Base-by-base conservation (phyloP, 805 yeast genomes). In the Candida taoyuanica region DNA sequence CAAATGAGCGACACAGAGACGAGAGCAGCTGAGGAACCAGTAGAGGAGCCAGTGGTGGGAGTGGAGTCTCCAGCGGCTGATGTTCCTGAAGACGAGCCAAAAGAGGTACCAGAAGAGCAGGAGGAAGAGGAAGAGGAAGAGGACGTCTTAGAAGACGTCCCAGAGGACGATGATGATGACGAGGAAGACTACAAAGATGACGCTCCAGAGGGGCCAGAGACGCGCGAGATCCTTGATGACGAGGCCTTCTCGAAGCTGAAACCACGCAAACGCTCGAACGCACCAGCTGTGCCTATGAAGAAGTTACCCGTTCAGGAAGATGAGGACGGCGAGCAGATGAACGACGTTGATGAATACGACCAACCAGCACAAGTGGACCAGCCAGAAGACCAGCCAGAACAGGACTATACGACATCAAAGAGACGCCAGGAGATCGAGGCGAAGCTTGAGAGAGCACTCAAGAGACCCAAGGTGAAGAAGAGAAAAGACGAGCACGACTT, bases 401-500 rank as follows among this genome's bases (percentile, higher is more conserved):
- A 8, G 14, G 28, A 25, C 28, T 21, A 7, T 37, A 60, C 54
- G 25, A 44, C 62, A 2, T 47, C 58, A 5, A 67, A 81, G 40
- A 78, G 73, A 56, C 78, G 95, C 55, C 74, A 87, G 47, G 78
- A 76, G 46, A 71, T 93, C 46, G 98, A 93, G 61, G 91, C 78
- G 42, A 76, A 72, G 50, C 74, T 93, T 65, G 93, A 83, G 47
- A 76, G 78, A 29, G 81, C 95, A 2, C 63, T 91, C 45, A 85
- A 85, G 59, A 68, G 70, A 44, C 73, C 81, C 16, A 71, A 73
- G 15, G 72, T 73, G 46, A 78, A 83, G 52, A 76, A 73, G 53
- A 71, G 72, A 60, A 77, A 83, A 34, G 91, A 85, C 52, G 98
- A 93, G 52, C 95, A 87, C 56, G 98, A 93, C 64, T 66, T 93